A percentile compares a stretch with the other conserved stretches of the same genome.
These are phyloP conservation scores for Ceriops tagal DNA, from an alignment of 345 rosid species.

Conservation along the genomic window DNA sequence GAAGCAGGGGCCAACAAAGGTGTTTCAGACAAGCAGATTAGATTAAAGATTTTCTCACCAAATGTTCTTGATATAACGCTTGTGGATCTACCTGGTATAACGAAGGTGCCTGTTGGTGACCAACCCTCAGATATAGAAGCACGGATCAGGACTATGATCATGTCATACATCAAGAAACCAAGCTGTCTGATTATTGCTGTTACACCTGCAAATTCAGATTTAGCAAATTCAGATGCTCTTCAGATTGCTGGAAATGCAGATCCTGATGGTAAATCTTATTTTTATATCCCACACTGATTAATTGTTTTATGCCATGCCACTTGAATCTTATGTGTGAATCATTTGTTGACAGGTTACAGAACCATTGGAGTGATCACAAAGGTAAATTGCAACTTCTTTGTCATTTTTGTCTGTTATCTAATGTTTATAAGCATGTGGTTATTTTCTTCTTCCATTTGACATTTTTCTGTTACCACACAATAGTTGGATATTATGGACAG, in stretches of 20 bases:
- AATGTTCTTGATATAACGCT: constrained; percentile 90
- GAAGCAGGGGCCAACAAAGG: constrained; percentile 91
- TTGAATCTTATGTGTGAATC: constrained; percentile 8
- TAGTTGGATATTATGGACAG: constrained; percentile 99
- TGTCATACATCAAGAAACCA: constrained; percentile 82
- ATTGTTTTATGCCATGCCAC: constrained; percentile 1
- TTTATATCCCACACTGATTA: constrained; percentile 2
- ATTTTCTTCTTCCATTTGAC: constrained; percentile 1
- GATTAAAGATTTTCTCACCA: constrained; percentile 83
- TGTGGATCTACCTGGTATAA: constrained; percentile 95
- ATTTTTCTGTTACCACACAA: constrained; percentile 26
- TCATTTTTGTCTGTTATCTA: neutral
- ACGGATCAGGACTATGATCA: constrained; percentile 90
- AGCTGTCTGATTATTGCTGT: constrained; percentile 88
- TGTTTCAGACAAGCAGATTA: constrained; percentile 83
- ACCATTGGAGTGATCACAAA: constrained; percentile 91
- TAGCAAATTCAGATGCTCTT: constrained; percentile 94
- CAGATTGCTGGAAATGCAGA: constrained; percentile 93
- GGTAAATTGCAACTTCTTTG: constrained; percentile 37
- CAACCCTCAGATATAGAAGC: constrained; percentile 95
- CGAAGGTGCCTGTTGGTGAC: constrained; percentile 95
- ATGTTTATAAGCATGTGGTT: neutral
- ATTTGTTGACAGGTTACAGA: constrained; percentile 54
- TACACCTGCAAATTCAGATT: constrained; percentile 87
- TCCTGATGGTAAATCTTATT: constrained; percentile 65